Conservation (phyloP, 805 yeast genomes). For the Spathaspora passalidarum region DNA sequence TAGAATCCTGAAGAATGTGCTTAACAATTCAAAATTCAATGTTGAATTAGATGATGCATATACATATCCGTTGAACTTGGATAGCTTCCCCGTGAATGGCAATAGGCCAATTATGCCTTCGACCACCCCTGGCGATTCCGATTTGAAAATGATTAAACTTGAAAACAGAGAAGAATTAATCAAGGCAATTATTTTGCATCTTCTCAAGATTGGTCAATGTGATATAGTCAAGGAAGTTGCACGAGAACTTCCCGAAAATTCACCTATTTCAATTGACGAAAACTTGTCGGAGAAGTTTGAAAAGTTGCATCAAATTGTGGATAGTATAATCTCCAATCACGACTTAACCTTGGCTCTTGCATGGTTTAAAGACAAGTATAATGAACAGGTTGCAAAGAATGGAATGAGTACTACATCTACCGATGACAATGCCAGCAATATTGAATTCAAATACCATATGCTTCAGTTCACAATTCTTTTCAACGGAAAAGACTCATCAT, state of each 20-base stretch:
- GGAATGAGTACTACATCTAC: neutral
- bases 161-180: conserved; percentile 29
- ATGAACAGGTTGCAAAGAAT: conserved; percentile 7
- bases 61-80: conserved; percentile 32
- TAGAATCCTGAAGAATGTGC: conserved; percentile 31
- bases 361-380: conserved; percentile 30
- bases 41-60: conserved; percentile 41
- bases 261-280: conserved; percentile 20
- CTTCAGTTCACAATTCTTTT: conserved; percentile 34
- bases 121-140: conserved; percentile 4
- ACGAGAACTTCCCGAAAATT: conserved; percentile 15
- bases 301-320: conserved; percentile 29
- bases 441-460: conserved; percentile 39
- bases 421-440: conserved; percentile 1
- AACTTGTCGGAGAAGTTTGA: conserved; percentile 24
- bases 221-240: conserved; percentile 30
- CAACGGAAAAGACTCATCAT: conserved; percentile 14
- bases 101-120: neutral
- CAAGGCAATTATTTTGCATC: conserved; percentile 37
- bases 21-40: conserved; percentile 23
- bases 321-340: conserved; percentile 29
- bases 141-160: conserved; percentile 12
- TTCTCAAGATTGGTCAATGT: conserved; percentile 39
- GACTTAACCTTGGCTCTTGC: conserved; percentile 27
- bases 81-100: conserved; percentile 22